These are phyloP conservation scores for Plasmodium gaboni DNA, from an alignment of 169 alveolate genomes.

Conservation along the genomic window DNA sequence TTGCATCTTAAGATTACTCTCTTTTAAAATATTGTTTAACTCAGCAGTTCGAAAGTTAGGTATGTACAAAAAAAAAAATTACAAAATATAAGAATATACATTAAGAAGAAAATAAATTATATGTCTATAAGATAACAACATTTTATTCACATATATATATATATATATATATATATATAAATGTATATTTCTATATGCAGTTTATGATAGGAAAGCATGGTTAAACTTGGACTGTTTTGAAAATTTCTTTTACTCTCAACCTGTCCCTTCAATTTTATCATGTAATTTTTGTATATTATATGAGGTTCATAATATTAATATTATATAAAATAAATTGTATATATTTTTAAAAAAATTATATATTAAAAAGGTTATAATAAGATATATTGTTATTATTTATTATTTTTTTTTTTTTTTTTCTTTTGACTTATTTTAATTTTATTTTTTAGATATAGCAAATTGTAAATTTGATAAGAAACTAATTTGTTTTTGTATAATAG, in stretches of 20 bases:
- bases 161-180: neutral
- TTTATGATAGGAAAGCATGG: constrained; percentile 44
- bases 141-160: neutral
- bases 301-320: no score
- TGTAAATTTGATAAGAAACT: constrained; percentile 35
- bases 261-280: constrained; percentile 61
- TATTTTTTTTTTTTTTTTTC: neutral
- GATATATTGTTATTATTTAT: no score
- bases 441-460: constrained; percentile 47
- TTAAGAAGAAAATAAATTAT: neutral
- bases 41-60: constrained; percentile 66
- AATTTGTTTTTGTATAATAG: constrained; percentile 34
- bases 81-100: neutral
- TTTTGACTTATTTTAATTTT: neutral
- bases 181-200: constrained; percentile 6
- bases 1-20: constrained; percentile 41
- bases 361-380: no score
- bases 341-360: no score
- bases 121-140: neutral
- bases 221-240: constrained; percentile 52
- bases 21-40: constrained; percentile 57
- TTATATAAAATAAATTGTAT: no score
- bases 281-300: constrained; percentile 12
- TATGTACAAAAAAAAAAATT: neutral
- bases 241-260: constrained; percentile 63